Conservation (phyloP, 2,329 filamentous ascomycete genomes). For the Neocatenulostroma microsporum region DNA sequence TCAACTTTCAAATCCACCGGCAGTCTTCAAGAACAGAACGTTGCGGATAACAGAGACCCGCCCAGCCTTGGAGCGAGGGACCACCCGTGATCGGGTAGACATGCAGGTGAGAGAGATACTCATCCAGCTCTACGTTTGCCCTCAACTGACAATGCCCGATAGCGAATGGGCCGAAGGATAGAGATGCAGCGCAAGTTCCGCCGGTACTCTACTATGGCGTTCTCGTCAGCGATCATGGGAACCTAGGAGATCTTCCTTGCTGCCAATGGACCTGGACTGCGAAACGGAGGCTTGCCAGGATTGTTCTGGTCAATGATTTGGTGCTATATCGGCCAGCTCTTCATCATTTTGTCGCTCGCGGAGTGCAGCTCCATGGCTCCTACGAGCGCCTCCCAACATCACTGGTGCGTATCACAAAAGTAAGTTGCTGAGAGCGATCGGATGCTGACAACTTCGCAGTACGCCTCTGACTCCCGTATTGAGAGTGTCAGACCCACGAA, state of each 20-base stretch:
- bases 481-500: not conserved
- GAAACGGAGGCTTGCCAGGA: conserved; percentile 22
- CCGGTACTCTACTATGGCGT: conserved; percentile 14
- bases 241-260: conserved; percentile 42
- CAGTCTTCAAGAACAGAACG: no score
- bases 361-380: conserved; percentile 30
- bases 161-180: conserved; percentile 11
- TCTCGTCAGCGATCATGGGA: conserved; percentile 32
- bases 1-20: no score
- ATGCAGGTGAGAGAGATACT: conserved; percentile 1
- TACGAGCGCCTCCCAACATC: conserved; percentile 22
- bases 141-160: not conserved
- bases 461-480: not conserved
- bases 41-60: no score
- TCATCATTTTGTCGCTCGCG: conserved; percentile 28
- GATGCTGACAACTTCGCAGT: not conserved
- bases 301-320: conserved; percentile 26
- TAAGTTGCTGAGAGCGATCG: no score
- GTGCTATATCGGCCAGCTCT: conserved; percentile 22
- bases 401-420: conserved; percentile 8
- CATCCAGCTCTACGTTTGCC: not conserved
- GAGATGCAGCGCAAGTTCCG: conserved; percentile 20
- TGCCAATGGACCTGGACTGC: conserved; percentile 18
- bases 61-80: no score
- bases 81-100: conserved; percentile 2